phyloP scores from a whole-genome alignment of 1,139 yeast genomes.

The Arxiozyma heterogenica region DNA sequence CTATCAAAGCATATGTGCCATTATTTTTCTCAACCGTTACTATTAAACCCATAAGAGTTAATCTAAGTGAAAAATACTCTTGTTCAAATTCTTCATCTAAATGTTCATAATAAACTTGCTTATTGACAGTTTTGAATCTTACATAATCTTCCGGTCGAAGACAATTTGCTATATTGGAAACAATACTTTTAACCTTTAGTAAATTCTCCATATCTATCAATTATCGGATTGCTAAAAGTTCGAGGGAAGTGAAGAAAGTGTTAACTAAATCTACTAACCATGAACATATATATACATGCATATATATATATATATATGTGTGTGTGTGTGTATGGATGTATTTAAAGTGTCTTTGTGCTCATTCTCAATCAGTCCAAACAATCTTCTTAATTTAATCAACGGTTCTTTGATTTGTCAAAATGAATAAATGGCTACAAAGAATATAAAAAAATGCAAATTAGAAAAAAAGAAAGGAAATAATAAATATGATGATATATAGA shows the following conservation, averaged over 20 bases:
- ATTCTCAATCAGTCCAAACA: neutral
- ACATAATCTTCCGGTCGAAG: slow-evolving; percentile 29
- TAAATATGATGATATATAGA: no score
- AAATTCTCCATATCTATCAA: slow-evolving; percentile 18
- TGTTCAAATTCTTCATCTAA: slow-evolving; percentile 30
- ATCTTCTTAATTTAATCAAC: neutral
- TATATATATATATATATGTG: neutral
- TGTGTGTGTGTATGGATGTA: neutral
- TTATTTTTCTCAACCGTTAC: slow-evolving; percentile 17
- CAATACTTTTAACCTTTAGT: slow-evolving; percentile 22
- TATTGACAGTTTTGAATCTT: slow-evolving; percentile 25
- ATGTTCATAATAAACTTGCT: slow-evolving; percentile 31
- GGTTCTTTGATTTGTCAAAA: neutral
- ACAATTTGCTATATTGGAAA: slow-evolving; percentile 17
- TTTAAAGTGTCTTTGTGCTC: neutral
- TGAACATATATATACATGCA: no score
- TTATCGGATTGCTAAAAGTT: neutral
- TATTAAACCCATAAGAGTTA: slow-evolving; percentile 46
- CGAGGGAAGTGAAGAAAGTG: neutral
- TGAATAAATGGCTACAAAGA: neutral
- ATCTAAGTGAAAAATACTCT: slow-evolving; percentile 44
- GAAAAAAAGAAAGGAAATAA: no score
- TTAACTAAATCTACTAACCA: neutral
- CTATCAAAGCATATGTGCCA: slow-evolving; percentile 8
- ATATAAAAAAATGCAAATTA: neutral